Evolutionary conservation across 2,329 filamentous ascomycete genomes (phyloP), one percentile per base, ranked within the genome.

Genomic region (Metarhizium album): DNA sequence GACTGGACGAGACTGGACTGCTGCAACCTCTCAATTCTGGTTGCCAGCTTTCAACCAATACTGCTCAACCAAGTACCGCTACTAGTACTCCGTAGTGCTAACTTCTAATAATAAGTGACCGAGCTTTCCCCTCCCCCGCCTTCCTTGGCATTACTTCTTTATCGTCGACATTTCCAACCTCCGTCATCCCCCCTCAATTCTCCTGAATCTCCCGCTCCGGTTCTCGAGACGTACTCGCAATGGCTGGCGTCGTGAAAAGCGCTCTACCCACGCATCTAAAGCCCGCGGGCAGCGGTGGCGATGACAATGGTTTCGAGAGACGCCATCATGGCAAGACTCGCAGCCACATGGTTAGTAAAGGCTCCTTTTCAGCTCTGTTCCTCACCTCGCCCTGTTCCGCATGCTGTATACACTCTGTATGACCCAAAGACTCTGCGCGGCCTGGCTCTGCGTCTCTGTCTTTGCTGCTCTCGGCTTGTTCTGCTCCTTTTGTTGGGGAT

Each of bases 211-310:
- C 40, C 14, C 9, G 16, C 24, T 43, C 40, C n/a, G n/a, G 24
- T 22, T 43, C 14, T 43, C 20, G 3, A 9, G 8, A 20, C 40
- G 40, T 24, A 24, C 24, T n/a, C 27, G 11, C 64, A 62, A 91
- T 91, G 86, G 83, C 86, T 57, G 76, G 80, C 64, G 74, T 75
- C 60, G 74, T 83, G 61, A 89, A 81, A 75, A 83, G 80, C 71
- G 86, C 87, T 57, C 74, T 96, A 61, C 89, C 90, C 57, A 77
- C 86, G 42, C 91, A 94, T 76, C 79, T 96, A 63, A 91, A 89
- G 79, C 78, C 83, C 55, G 62, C 62, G 59, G 75, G 69, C 47
- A 70, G 68, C 35, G 71, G 70, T 52, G 64, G 65, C 53, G 72
- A 76, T 47, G 72, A 74, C 55, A 63, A 64, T 56, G 73, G 72